Evolutionary conservation across 768 basidiomycete genomes (phyloP).

Genomic region (Plicaturopsis crispa): DNA sequence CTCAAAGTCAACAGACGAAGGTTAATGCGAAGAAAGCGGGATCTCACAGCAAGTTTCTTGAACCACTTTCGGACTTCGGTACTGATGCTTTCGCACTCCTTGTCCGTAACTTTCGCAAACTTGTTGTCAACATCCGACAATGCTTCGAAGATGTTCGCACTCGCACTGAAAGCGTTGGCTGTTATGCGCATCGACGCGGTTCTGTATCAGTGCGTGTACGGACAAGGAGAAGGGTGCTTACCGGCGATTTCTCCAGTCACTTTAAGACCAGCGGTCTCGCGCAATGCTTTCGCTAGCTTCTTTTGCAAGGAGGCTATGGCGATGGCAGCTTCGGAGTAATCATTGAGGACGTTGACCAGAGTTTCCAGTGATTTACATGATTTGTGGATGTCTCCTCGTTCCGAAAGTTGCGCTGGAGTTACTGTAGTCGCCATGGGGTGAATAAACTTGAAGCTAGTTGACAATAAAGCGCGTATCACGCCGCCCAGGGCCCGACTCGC

Average conservation of each 20-base stretch:
- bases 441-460: too few species aligned
- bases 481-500: too few species aligned
- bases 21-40: conserved; percentile 2
- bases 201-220: neutral
- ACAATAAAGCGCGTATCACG: too few species aligned
- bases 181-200: neutral
- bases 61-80: conserved; percentile 79
- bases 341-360: conserved; percentile 57
- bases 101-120: conserved; percentile 68
- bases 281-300: conserved; percentile 65
- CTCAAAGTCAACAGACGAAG: neutral
- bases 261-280: conserved; percentile 56
- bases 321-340: conserved; percentile 67
- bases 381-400: conserved; percentile 71
- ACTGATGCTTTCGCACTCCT: conserved; percentile 59
- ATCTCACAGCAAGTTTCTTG: conserved; percentile 69
- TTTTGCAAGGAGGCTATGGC: conserved; percentile 61
- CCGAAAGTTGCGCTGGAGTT: conserved; percentile 14
- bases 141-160: conserved; percentile 60
- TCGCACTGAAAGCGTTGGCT: conserved; percentile 65
- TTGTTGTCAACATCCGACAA: conserved; percentile 66
- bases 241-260: conserved; percentile 57
- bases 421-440: neutral
- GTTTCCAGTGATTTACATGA: conserved; percentile 71
- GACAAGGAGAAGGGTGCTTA: conserved; percentile 24